phyloP scores from a whole-genome alignment of 2,329 filamentous ascomycete species.

The Xylariaceae sp. region DNA sequence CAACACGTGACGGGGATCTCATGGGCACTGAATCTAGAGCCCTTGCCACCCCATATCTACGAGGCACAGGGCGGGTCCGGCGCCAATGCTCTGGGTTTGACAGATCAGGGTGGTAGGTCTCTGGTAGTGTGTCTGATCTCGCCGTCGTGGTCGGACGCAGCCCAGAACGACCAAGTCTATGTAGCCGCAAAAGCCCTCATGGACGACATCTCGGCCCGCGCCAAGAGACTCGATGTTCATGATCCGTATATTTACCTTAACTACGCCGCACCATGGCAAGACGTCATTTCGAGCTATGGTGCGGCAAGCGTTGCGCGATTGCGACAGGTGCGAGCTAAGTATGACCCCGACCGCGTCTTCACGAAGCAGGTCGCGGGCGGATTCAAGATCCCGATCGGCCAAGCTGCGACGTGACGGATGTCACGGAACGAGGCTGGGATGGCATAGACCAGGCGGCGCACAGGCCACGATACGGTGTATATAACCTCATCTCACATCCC shows the following conservation, averaged over 20 bases:
- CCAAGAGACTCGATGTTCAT: conserved; percentile 12
- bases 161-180: conserved; percentile 8
- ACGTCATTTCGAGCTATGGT: conserved; percentile 21
- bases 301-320: conserved; percentile 15
- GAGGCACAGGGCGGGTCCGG: conserved; percentile 1
- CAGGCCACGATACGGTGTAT: too few species aligned
- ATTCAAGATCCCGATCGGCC: conserved; percentile 20
- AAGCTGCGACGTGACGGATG: too few species aligned
- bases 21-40: conserved; percentile 17
- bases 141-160: conserved; percentile 5
- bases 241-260: conserved; percentile 22
- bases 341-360: conserved; percentile 18
- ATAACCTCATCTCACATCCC: too few species aligned
- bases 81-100: conserved; percentile 17
- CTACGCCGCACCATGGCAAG: conserved; percentile 24
- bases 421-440: too few species aligned
- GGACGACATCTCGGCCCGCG: conserved; percentile 1
- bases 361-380: conserved; percentile 15
- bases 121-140: conserved; percentile 9
- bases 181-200: conserved; percentile 4
- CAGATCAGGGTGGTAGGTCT: background rate
- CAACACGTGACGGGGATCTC: conserved; percentile 8
- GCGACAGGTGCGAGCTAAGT: conserved; percentile 5
- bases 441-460: too few species aligned
- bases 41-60: conserved; percentile 20